phyloP scores from a whole-genome alignment of 192 early-diverging fungal genomes.

The Dimargaris verticillata region DNA sequence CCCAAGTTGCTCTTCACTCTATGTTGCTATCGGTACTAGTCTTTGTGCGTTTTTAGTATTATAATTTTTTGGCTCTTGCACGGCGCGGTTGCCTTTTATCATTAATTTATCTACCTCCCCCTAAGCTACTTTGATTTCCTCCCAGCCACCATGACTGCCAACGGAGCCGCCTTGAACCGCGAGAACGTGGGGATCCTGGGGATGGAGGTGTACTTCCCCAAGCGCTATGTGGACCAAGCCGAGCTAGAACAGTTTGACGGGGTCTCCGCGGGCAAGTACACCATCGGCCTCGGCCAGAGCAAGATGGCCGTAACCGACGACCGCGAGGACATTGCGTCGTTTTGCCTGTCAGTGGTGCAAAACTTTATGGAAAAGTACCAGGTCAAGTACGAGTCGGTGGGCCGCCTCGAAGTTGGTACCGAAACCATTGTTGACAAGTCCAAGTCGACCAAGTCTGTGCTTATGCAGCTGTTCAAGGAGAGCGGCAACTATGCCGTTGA shows the following conservation, averaged over 20 bases:
- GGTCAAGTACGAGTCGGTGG: conserved; percentile 70
- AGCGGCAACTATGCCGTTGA: conserved; percentile 86
- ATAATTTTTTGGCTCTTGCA: no score
- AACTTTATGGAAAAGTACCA: conserved; percentile 87
- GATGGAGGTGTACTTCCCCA: conserved; percentile 53
- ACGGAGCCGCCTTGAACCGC: conserved; percentile 19
- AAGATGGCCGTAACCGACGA: conserved; percentile 95
- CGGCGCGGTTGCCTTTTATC: no score
- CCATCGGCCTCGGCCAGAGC: conserved; percentile 89
- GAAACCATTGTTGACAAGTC: conserved; percentile 99
- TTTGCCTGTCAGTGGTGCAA: conserved; percentile 54
- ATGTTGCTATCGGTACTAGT: no score
- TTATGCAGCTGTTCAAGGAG: conserved; percentile 89
- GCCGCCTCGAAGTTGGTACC: conserved; percentile 91
- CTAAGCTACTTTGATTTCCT: neutral
- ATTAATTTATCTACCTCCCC: no score
- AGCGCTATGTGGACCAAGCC: conserved; percentile 39
- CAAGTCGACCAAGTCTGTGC: conserved; percentile 89
- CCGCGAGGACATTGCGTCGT: conserved; percentile 48
- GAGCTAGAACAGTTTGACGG: conserved; percentile 75
- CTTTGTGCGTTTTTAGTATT: no score
- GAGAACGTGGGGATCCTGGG: conserved; percentile 45
- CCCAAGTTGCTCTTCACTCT: no score
- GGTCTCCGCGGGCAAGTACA: conserved; percentile 92
- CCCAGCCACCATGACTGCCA: neutral